phyloP scores from a whole-genome alignment of 345 rosid species.

The Physaria fendleri region DNA sequence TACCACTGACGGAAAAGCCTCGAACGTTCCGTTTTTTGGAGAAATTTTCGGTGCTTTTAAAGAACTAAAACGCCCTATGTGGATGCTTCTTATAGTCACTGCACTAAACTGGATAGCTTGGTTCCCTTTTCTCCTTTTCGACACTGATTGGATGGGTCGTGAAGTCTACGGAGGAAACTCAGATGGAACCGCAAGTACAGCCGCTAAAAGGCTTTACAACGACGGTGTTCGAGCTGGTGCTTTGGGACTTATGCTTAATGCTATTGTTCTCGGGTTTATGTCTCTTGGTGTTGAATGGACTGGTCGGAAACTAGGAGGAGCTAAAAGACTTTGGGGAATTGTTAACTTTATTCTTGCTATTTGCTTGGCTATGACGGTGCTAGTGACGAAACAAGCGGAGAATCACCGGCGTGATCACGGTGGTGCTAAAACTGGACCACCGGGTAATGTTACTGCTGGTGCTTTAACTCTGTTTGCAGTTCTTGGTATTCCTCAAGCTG shows the following conservation, averaged over 20 bases:
- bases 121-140: conserved; percentile 80
- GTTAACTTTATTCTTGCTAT: conserved; percentile 62
- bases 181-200: conserved; percentile 5
- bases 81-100: conserved; percentile 68
- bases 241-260: conserved; percentile 70
- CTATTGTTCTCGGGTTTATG: conserved; percentile 59
- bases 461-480: conserved; percentile 61
- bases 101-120: conserved; percentile 83
- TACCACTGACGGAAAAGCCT: conserved; percentile 3
- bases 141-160: conserved; percentile 93
- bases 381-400: conserved; percentile 58
- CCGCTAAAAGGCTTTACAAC: conserved; percentile 35
- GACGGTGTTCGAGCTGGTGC: conserved; percentile 76
- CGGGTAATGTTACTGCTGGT: conserved; percentile 39
- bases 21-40: conserved; percentile 25
- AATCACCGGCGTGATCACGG: conserved; percentile 31
- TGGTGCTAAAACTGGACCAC: conserved; percentile 35
- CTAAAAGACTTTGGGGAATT: conserved; percentile 56
- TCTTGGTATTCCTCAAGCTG: conserved; percentile 76
- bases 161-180: conserved; percentile 83
- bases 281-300: conserved; percentile 49
- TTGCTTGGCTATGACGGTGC: conserved; percentile 47
- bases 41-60: conserved; percentile 47
- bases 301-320: conserved; percentile 46
- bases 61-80: conserved; percentile 53